Base-by-base conservation (phyloP, 768 basidiomycete species). In the Tephrocybe sp. region DNA sequence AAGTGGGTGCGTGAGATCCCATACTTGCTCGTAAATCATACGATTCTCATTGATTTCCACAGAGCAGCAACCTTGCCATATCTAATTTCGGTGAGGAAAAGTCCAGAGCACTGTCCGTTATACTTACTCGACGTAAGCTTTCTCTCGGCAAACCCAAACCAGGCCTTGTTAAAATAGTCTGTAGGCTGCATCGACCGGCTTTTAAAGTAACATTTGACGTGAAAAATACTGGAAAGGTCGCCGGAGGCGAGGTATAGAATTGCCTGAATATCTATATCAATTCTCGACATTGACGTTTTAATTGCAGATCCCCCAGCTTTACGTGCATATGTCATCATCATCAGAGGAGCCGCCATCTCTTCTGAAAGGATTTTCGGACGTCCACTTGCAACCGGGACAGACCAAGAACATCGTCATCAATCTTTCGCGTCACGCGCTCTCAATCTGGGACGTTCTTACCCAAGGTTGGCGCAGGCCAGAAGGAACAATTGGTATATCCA, bases 11-110 rank as follows among this genome's bases (percentile, higher is more conserved):
- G 47, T 15, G 23, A 9, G 12, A 12, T 34, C 9, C 13, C 33
- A 38, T 19, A 22, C 18, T 10, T 5, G 42, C 18, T 24, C 3
- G 22, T 24, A 3, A 16, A 5, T 68, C 5, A 69, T n/a, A 71
- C 69, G 0, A 7, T 2, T 12, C 41, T 24, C 11, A 37, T 5
- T 16, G 6, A 25, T 18, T 16, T n/a, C 38, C 86, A 82, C 41
- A 90, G 91, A 11, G 88, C 92, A 0, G 77, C 80, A 10, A 79
- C 82, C 56, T 85, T 89, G 69, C 80, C 85, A 6, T 93, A 92
- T 65, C 77, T 93, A 21, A 70, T 93, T 52, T 83, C 86, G 38
- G 85, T 86, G 46, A 57, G 80, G 22, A 8, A 18, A n/a, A 1
- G n/a, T 19, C 18, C 15, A 15, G 33, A 34, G n/a, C n/a, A n/a